Evolutionary conservation across 129 eudicot species (phyloP).

Genomic region (Flaveria sonorensis): DNA sequence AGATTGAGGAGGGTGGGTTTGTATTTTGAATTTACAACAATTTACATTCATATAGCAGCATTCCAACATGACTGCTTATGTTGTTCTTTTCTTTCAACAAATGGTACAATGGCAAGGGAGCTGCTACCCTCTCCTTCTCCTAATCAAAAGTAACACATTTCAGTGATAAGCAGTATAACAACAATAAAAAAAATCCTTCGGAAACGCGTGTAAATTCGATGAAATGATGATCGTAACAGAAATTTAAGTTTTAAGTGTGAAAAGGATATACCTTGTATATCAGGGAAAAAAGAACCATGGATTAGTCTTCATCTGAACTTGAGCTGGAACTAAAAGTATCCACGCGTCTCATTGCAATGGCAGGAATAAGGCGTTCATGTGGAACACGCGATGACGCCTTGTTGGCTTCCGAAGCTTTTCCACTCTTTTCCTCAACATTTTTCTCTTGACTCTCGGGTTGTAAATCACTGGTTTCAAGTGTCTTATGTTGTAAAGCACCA

Average conservation of each 20-base stretch:
- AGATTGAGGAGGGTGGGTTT: slow-evolving; percentile 7
- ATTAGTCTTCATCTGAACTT: slow-evolving; percentile 31
- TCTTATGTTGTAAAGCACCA: slow-evolving; percentile 8
- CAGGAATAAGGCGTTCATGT: slow-evolving; percentile 53
- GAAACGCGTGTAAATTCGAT: neutral
- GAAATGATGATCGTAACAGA: neutral
- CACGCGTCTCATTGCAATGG: slow-evolving; percentile 60
- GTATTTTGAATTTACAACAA: slow-evolving; percentile 23
- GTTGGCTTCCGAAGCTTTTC: slow-evolving; percentile 23
- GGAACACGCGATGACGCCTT: slow-evolving; percentile 37
- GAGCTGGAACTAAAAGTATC: slow-evolving; percentile 66
- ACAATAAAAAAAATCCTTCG: no score
- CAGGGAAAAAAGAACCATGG: slow-evolving; percentile 1
- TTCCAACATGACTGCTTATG: neutral
- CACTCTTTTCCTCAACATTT: slow-evolving; percentile 19
- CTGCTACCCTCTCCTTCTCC: slow-evolving; percentile 27
- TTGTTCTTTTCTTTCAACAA: slow-evolving; percentile 28
- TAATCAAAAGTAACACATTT: neutral
- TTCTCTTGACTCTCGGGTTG: slow-evolving; percentile 17
- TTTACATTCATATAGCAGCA: slow-evolving; percentile 21
- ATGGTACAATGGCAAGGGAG: slow-evolving; percentile 23
- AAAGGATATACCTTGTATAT: slow-evolving; percentile 20
- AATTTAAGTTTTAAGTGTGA: neutral
- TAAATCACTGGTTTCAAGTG: neutral
- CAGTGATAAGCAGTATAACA: neutral